These are phyloP conservation scores for Phylloporus sp. DNA, from an alignment of 768 basidiomycete genomes.

Conservation along the genomic window DNA sequence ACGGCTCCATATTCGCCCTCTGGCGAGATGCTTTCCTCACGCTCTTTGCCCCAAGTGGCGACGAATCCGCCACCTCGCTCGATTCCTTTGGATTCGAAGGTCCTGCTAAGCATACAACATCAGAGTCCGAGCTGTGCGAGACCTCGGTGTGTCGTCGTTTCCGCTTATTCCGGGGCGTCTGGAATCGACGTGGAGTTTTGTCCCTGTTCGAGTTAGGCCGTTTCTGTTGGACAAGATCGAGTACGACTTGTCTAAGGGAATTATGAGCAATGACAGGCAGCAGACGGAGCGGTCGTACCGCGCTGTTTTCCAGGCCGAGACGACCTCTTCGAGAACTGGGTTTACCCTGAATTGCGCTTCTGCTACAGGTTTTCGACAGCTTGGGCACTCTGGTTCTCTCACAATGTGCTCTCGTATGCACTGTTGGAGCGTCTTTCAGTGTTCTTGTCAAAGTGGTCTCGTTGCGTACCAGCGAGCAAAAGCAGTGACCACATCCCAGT, in stretches of 20 bases:
- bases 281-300: slow-evolving; percentile 43
- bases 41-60: slow-evolving; percentile 20
- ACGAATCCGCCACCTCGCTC: slow-evolving; percentile 22
- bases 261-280: background rate
- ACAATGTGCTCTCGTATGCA: slow-evolving; percentile 63
- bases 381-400: slow-evolving; percentile 66
- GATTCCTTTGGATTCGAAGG: slow-evolving; percentile 26
- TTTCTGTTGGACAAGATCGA: slow-evolving; percentile 39
- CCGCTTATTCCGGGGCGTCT: slow-evolving; percentile 23
- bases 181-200: slow-evolving; percentile 17
- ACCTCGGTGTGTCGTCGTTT: slow-evolving; percentile 34
- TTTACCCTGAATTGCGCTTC: slow-evolving; percentile 68
- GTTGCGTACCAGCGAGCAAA: slow-evolving; percentile 66
- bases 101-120: slow-evolving; percentile 28
- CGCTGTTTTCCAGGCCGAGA: slow-evolving; percentile 65
- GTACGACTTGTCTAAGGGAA: slow-evolving; percentile 38
- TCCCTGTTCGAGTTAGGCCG: slow-evolving; percentile 9
- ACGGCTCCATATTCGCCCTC: slow-evolving; percentile 18
- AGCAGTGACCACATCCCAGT: slow-evolving; percentile 74
- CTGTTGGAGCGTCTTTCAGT: slow-evolving; percentile 35
- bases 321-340: slow-evolving; percentile 63
- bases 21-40: slow-evolving; percentile 16
- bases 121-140: slow-evolving; percentile 22
- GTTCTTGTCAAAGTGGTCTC: background rate
- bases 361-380: slow-evolving; percentile 54